These are phyloP conservation scores for Neurospora crassa DNA, from an alignment of 2,329 filamentous ascomycete genomes.

Conservation along the genomic window DNA sequence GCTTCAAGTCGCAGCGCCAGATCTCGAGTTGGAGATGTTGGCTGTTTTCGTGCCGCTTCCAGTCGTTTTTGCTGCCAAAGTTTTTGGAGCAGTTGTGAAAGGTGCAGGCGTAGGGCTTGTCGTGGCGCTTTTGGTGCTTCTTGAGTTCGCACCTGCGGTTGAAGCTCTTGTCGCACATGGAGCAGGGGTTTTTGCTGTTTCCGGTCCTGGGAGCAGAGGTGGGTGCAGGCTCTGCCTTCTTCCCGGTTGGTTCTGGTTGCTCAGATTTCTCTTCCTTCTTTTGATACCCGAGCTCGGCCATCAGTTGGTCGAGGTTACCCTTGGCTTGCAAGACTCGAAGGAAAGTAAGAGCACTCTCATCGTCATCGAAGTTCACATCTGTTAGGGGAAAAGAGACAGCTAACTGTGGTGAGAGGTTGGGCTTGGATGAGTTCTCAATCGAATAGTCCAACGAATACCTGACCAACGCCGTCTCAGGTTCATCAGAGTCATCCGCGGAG, in stretches of 20 bases:
- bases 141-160: constrained; percentile 46
- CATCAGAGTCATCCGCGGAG: not conserved
- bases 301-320: constrained; percentile 23
- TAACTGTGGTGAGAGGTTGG: not conserved
- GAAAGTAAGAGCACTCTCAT: not conserved
- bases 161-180: constrained; percentile 36
- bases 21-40: constrained; percentile 64
- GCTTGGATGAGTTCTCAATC: not conserved
- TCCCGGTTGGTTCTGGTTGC: constrained; percentile 13
- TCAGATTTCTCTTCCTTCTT: constrained; percentile 9
- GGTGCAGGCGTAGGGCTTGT: constrained; percentile 75
- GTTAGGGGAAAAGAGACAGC: not conserved
- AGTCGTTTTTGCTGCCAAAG: constrained; percentile 92
- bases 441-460: not conserved
- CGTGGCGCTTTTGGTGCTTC: constrained; percentile 80
- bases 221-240: constrained; percentile 1
- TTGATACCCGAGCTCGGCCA: constrained; percentile 20
- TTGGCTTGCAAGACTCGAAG: constrained; percentile 18
- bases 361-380: not conserved
- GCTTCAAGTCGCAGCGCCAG: constrained; percentile 55
- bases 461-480: not conserved
- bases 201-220: constrained; percentile 2
- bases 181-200: constrained; percentile 22
- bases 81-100: constrained; percentile 56
- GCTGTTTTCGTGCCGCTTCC: constrained; percentile 79